These are phyloP conservation scores for Wickerhamiella slavikovae DNA, from an alignment of 805 yeast species.

Conservation along the genomic window DNA sequence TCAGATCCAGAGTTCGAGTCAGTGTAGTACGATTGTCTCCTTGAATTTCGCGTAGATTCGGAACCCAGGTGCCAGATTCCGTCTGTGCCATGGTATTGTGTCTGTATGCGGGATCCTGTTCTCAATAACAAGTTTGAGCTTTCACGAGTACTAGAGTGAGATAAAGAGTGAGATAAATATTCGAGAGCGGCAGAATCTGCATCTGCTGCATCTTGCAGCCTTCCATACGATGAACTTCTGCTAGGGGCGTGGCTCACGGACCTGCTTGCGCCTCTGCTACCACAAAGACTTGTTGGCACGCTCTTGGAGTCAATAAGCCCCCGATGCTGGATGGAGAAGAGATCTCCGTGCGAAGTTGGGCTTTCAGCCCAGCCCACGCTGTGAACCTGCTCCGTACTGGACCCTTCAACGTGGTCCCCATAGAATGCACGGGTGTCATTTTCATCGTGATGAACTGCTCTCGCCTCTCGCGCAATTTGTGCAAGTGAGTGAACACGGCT, in stretches of 20 bases:
- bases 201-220: constrained; percentile 2
- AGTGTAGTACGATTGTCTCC: constrained; percentile 2
- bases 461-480: constrained; percentile 10
- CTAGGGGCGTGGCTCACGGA: neutral
- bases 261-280: no score
- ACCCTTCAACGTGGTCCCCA: no score
- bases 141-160: constrained; percentile 3
- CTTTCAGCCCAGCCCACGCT: no score
- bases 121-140: constrained; percentile 10
- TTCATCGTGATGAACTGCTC: constrained; percentile 1
- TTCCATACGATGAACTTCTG: constrained; percentile 1
- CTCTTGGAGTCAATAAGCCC: no score
- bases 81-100: constrained; percentile 10
- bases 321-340: neutral
- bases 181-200: constrained; percentile 6
- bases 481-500: constrained; percentile 9
- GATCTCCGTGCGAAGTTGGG: constrained; percentile 2
- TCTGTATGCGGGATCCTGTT: constrained; percentile 14
- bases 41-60: constrained; percentile 5
- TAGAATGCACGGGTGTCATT: constrained; percentile 9
- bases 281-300: no score
- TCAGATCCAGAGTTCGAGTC: constrained; percentile 3
- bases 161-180: constrained; percentile 1
- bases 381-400: no score
- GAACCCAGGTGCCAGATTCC: constrained; percentile 7